Base-by-base conservation (phyloP, 2,329 filamentous ascomycete genomes). In the Helotiales sp. region DNA sequence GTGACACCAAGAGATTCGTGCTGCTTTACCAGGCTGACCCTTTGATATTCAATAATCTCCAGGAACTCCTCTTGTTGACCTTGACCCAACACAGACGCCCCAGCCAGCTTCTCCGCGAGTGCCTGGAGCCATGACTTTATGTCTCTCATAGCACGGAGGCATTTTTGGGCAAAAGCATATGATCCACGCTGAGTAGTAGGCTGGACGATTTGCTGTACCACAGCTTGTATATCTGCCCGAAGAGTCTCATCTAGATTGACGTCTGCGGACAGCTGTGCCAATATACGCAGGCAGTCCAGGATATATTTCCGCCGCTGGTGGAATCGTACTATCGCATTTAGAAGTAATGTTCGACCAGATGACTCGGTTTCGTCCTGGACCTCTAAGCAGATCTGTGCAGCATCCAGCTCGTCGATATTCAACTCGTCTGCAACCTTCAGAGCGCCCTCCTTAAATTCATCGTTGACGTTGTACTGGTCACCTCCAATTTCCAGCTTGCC, bases 1-100 rank as follows among this genome's bases (percentile, higher is more conserved):
- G 96, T 89, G n/a, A 91, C 82, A 12, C 88, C 87, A 15, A 99
- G 78, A 15, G 89, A 85, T 71, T 99, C 93, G 70, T 99, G 96
- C 72, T 99, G 93, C 68, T 91, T 87, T 22, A 88, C 85, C 52
- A 99, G 80, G 68, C 91, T 96, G 64, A 84, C 78, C 44, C 88
- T 85, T 67, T 96, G 90, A 67, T 90, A 90, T 66, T 93, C 87
- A 61, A 96, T 82, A 3, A 88, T 88, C 70, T 96, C 90, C 64
- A 88, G 80, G 56, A 88, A 80, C 63, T 93, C 89, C 9, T 81
- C 79, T 44, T 74, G 72, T 5, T 81, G 79, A 6, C 77, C 77
- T 63, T 89, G 85, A 3, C 90, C 89, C 12, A 97, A 81, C 2
- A 96, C 82, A 29, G 87, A 83, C 8, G 87, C 86, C 54, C 90